Conservation (phyloP, 306 rosid genomes). For the Vigna nakashimae region DNA sequence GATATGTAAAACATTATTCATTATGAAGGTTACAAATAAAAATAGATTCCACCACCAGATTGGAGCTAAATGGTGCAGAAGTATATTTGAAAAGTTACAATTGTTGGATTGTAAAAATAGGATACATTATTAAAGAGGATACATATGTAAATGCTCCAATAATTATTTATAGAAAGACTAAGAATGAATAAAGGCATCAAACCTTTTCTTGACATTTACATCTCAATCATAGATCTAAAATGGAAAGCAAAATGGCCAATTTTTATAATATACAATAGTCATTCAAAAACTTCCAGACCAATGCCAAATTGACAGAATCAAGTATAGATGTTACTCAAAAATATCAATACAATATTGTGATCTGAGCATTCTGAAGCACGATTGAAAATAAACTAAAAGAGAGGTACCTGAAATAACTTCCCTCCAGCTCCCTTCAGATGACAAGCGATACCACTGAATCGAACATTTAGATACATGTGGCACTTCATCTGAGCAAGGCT, state of each 20-base stretch:
- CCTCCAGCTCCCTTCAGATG: conserved; percentile 84
- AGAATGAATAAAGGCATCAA: too few species aligned
- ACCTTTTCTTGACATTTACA: not conserved
- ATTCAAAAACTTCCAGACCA: conserved; percentile 13
- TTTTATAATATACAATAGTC: not conserved
- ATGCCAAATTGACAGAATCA: conserved; percentile 29
- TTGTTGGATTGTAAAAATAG: not conserved
- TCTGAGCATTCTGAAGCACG: conserved; percentile 25
- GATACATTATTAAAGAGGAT: not conserved
- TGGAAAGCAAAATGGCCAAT: conserved; percentile 13
- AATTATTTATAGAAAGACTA: too few species aligned
- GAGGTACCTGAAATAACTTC: conserved; percentile 81
- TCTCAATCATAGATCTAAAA: conserved; percentile 10
- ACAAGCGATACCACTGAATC: conserved; percentile 93
- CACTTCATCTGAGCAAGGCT: conserved; percentile 66
- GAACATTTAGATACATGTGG: conserved; percentile 72
- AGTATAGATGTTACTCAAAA: conserved; percentile 6
- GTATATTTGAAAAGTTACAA: not conserved
- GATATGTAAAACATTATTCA: not conserved
- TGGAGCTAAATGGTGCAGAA: conserved; percentile 13
- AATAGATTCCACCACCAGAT: conserved; percentile 14
- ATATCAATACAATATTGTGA: conserved; percentile 16
- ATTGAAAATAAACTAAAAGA: conserved; percentile 27
- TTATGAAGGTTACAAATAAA: not conserved
- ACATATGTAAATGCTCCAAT: too few species aligned